Base-by-base conservation (phyloP, 2,329 filamentous ascomycete species). In the Penicillium digitatum region DNA sequence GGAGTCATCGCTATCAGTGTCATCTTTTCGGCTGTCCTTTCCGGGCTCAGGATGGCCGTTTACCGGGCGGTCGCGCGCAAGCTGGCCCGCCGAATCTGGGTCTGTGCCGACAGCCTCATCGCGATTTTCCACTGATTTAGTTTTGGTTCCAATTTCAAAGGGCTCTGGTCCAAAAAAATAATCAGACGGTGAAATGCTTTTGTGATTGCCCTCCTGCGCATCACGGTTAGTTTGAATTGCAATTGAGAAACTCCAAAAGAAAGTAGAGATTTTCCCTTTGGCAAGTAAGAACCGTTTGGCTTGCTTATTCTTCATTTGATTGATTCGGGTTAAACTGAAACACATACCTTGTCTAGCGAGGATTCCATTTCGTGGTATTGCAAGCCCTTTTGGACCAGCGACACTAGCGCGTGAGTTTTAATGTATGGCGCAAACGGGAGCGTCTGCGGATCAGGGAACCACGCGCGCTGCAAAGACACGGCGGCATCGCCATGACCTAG, bases 341-440 rank as follows among this genome's bases (percentile, higher is more conserved):
- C 60, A 69, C 72, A 51, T 77, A 74, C 78, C 75, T 78, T 74
- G 60, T 79, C 75, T 58, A 80, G 66, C 7, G 76, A 76, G 58
- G 76, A 70, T 57, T 79, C 77, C 44, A 81, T 69, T 59, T 81
- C 77, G 66, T 80, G 69, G 66, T 80, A 81, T 57, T 79, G 76
- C 42, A 87, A 73, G 52, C 84, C 85, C 66, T 86, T 84, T 65
- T 87, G 85, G 32, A 87, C 81, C 50, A 87, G 75, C 42, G 79
- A 78, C 43, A 87, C 76, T 55, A 87, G 75, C 35, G 82, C 81
- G 66, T 84, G 81, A 34, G 80, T 78, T 64, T 78, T 79, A 65
- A 87, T 81, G 63, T 79, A 77, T 44, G 76, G 78, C 55, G 83
- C 83, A 72, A 87, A 87, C 20, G 83, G 81, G 44, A 86, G 76